Conservation (phyloP, 2,329 filamentous ascomycete species). For the Passalora sequoiae region DNA sequence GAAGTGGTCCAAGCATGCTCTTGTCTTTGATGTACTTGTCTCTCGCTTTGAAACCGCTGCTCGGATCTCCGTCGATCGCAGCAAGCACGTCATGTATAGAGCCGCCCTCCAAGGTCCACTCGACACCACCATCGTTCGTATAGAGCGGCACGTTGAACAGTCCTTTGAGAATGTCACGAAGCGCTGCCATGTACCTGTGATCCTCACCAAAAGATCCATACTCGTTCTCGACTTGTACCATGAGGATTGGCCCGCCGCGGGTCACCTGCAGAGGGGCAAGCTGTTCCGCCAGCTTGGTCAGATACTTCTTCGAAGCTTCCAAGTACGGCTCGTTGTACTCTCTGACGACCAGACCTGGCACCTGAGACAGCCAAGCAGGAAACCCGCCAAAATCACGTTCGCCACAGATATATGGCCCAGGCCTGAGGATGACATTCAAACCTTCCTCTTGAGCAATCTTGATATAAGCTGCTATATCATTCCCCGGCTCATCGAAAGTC, state of each 20-base stretch:
- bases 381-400: constrained; percentile 50
- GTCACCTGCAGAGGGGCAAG: constrained; percentile 37
- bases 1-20: constrained; percentile 41
- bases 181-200: constrained; percentile 40
- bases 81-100: constrained; percentile 44
- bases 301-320: constrained; percentile 36
- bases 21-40: constrained; percentile 43
- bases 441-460: constrained; percentile 45
- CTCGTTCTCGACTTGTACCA: constrained; percentile 50
- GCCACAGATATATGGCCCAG: constrained; percentile 48
- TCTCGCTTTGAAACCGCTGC: constrained; percentile 39
- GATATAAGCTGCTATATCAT: constrained; percentile 49
- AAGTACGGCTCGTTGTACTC: constrained; percentile 41
- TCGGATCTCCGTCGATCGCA: constrained; percentile 44
- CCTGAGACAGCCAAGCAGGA: constrained; percentile 42
- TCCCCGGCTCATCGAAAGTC: constrained; percentile 36
- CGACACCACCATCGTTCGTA: constrained; percentile 46
- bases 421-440: constrained; percentile 44
- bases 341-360: constrained; percentile 41
- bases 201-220: constrained; percentile 48
- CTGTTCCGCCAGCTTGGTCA: constrained; percentile 38
- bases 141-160: constrained; percentile 46
- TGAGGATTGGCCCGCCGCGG: constrained; percentile 45
- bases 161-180: constrained; percentile 40
- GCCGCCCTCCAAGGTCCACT: constrained; percentile 43